These are phyloP conservation scores for Vigna hirtella DNA, from an alignment of 306 rosid species.

Conservation along the genomic window DNA sequence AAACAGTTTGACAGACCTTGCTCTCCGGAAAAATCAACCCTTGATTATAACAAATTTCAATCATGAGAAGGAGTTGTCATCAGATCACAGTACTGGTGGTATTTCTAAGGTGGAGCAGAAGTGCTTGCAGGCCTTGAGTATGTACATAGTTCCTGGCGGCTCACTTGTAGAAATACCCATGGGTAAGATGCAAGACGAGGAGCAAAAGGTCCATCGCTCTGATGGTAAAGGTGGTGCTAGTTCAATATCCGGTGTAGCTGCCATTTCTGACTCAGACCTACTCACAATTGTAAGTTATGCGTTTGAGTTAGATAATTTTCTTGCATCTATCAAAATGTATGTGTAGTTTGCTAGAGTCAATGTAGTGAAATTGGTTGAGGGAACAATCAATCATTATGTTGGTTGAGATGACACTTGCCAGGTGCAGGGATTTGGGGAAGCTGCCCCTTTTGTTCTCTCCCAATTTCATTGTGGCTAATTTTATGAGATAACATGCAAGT, in stretches of 20 bases:
- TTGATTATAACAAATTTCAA: slow-evolving; percentile 70
- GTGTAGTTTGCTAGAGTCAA: neutral
- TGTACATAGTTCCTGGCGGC: slow-evolving; percentile 65
- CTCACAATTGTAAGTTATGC: slow-evolving; percentile 69
- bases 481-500: slow-evolving; percentile 33
- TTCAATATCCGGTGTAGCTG: slow-evolving; percentile 49
- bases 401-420: neutral
- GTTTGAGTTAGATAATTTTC: slow-evolving; percentile 16
- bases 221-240: slow-evolving; percentile 54
- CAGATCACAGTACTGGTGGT: slow-evolving; percentile 59
- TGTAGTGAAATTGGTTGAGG: slow-evolving; percentile 16
- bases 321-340: neutral
- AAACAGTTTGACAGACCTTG: slow-evolving; percentile 75
- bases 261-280: slow-evolving; percentile 63
- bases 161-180: slow-evolving; percentile 59
- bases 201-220: slow-evolving; percentile 55
- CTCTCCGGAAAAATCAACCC: slow-evolving; percentile 89
- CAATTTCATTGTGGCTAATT: slow-evolving; percentile 29
- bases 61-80: slow-evolving; percentile 63
- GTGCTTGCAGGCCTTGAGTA: slow-evolving; percentile 86
- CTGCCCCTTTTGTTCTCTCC: slow-evolving; percentile 22
- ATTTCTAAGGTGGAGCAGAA: slow-evolving; percentile 72
- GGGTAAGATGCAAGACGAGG: slow-evolving; percentile 58
- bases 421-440: slow-evolving; percentile 24
- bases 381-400: slow-evolving; percentile 6